Conservation (phyloP, 345 rosid genomes). For the Barbarea vulgaris region DNA sequence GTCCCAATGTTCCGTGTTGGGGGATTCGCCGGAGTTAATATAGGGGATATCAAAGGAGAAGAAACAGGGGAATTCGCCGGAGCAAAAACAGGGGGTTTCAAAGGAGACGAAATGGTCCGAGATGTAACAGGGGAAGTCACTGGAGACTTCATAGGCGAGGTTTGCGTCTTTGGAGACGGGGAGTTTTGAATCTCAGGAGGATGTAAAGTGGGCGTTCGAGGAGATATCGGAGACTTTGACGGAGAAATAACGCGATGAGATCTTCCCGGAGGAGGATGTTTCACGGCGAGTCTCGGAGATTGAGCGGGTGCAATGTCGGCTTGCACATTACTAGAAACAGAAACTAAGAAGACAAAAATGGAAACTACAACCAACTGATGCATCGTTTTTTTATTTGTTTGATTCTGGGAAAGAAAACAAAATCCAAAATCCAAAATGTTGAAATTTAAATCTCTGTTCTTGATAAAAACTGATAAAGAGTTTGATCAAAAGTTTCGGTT, state of each 20-base stretch:
- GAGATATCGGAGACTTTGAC: slow-evolving; percentile 20
- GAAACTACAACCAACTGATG: slow-evolving; percentile 15
- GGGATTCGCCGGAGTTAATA: neutral
- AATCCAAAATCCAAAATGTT: neutral
- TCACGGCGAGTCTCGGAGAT: slow-evolving; percentile 35
- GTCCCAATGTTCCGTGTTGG: slow-evolving; percentile 8
- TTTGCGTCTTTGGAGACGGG: slow-evolving; percentile 9
- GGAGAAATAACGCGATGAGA: slow-evolving; percentile 34
- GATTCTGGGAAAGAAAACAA: neutral
- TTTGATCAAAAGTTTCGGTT: neutral
- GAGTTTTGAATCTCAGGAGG: slow-evolving; percentile 24
- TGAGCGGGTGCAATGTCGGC: slow-evolving; percentile 50
- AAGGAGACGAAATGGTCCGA: slow-evolving; percentile 17
- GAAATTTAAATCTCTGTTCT: neutral
- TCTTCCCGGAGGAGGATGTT: neutral
- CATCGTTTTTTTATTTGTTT: slow-evolving; percentile 15
- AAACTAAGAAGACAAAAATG: slow-evolving; percentile 31
- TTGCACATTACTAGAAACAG: slow-evolving; percentile 23
- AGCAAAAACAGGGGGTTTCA: slow-evolving; percentile 19
- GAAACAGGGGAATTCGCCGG: slow-evolving; percentile 15
- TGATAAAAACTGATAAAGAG: neutral
- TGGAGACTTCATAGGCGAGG: slow-evolving; percentile 5
- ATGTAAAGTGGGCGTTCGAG: slow-evolving; percentile 19
- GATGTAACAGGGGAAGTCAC: neutral
- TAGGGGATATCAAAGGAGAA: slow-evolving; percentile 20